A percentile compares a stretch with the other conserved stretches of the same genome.
Conservation (phyloP, 2,329 filamentous ascomycete species). For the Apiospora phragmitis region DNA sequence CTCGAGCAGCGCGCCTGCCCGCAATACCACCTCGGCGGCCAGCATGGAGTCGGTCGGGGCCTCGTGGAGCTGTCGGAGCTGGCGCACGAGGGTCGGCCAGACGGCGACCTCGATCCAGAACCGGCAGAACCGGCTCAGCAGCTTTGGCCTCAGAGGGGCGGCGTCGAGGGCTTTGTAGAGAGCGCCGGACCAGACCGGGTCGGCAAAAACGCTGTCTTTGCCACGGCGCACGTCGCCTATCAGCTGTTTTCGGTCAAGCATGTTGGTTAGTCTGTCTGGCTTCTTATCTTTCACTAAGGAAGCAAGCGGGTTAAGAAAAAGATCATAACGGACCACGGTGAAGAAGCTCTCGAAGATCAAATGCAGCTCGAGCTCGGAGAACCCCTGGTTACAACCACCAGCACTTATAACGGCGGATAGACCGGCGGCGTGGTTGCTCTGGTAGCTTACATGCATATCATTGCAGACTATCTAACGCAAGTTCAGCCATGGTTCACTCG, state of each 20-base stretch:
- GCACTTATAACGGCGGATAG: slow-evolving; percentile 27
- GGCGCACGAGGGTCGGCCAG: slow-evolving; percentile 27
- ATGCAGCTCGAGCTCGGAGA: slow-evolving; percentile 26
- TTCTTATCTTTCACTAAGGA: no score
- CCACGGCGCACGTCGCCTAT: slow-evolving; percentile 29
- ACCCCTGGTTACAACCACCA: slow-evolving; percentile 23
- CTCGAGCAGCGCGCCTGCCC: slow-evolving; percentile 21
- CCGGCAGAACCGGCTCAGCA: slow-evolving; percentile 25
- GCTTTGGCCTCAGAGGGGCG: slow-evolving; percentile 15
- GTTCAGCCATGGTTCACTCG: background rate
- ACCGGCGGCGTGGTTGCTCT: slow-evolving; percentile 29
- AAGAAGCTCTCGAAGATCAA: slow-evolving; percentile 29
- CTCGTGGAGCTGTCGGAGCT: slow-evolving; percentile 22
- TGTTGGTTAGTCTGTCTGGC: no score
- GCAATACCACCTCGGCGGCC: slow-evolving; percentile 24
- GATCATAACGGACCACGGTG: slow-evolving; percentile 25
- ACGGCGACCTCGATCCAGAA: slow-evolving; percentile 27
- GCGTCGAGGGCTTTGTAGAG: slow-evolving; percentile 23
- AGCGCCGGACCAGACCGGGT: slow-evolving; percentile 23
- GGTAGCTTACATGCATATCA: slow-evolving; percentile 27
- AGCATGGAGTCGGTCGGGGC: slow-evolving; percentile 24
- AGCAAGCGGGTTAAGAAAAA: background rate
- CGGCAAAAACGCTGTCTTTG: slow-evolving; percentile 27
- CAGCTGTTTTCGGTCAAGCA: slow-evolving; percentile 20
- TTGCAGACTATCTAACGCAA: slow-evolving; percentile 22